These are phyloP conservation scores for Claviceps fusiformis DNA, from an alignment of 2,329 filamentous ascomycete species.

Conservation along the genomic window DNA sequence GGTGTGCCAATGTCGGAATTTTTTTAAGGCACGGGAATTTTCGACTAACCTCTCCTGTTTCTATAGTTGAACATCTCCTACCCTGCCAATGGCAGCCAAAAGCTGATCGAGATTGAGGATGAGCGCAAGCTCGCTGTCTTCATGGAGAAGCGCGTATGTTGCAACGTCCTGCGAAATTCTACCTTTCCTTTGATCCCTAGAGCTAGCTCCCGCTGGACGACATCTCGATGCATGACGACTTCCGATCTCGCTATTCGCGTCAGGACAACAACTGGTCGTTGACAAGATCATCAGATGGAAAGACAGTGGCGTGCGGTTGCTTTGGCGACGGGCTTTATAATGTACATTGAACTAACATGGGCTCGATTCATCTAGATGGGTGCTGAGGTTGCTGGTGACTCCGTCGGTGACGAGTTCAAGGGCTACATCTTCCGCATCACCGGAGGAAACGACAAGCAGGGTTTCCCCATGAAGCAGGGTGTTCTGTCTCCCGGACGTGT, in stretches of 20 bases:
- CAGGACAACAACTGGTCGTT: not conserved
- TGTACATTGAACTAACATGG: slow-evolving; percentile 18
- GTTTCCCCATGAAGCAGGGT: slow-evolving; percentile 99
- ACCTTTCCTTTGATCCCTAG: not conserved
- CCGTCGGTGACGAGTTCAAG: slow-evolving; percentile 98
- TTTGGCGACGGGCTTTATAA: not conserved
- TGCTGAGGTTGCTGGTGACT: slow-evolving; percentile 83
- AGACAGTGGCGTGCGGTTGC: not conserved
- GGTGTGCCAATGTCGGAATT: not conserved
- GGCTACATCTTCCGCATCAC: slow-evolving; percentile 99
- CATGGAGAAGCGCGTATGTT: slow-evolving; percentile 88
- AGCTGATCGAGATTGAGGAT: slow-evolving; percentile 98
- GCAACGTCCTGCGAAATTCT: slow-evolving; percentile 1
- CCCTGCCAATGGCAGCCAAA: slow-evolving; percentile 99
- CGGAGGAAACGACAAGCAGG: slow-evolving; percentile 99
- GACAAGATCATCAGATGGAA: not conserved
- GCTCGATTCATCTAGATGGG: slow-evolving; percentile 48
- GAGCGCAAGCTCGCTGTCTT: slow-evolving; percentile 98
- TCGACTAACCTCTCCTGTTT: slow-evolving; percentile 19
- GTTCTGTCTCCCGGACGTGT: slow-evolving; percentile 98
- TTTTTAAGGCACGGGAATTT: not conserved
- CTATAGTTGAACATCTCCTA: slow-evolving; percentile 55
- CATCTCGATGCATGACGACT: not conserved
- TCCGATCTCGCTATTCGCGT: not conserved
- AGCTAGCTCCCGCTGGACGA: not conserved